Base-by-base conservation (phyloP, 23 red algal species). In the Chondrus crispus region DNA sequence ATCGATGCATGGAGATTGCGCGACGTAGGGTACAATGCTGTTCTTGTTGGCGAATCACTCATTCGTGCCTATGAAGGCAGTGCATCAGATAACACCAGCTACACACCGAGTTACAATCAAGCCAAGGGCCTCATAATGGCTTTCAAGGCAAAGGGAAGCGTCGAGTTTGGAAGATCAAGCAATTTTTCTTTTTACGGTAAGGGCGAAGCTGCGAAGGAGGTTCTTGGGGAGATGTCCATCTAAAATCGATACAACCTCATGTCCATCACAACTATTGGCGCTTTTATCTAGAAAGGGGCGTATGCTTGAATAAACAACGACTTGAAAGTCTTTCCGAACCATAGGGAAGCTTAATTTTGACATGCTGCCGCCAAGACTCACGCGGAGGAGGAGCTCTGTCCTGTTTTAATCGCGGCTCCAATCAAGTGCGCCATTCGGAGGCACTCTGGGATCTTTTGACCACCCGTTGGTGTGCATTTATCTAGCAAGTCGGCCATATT, bases 201-300 rank as follows among this genome's bases (percentile, higher is more conserved):
- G 60, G 93, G 88, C 46, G 97, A 98, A 68, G 97, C 90, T 51
- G 97, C 97, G n/a, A 98, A 96, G 66, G 97, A 98, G 85, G 70
- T 40, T 49, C 64, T 98, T 18, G 97, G 85, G 33, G 85, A 89
- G 47, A 57, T 77, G 9, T 77, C 71, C 71, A 77, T 77, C 13
- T 77, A 77, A 77, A 40, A 57, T n/a, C n/a, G n/a, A n/a, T n/a
- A n/a, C n/a, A n/a, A n/a, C n/a, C n/a, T n/a, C n/a, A n/a, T n/a
- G n/a, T n/a, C n/a, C n/a, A n/a, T n/a, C n/a, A n/a, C n/a, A n/a
- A n/a, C n/a, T n/a, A n/a, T n/a, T n/a, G n/a, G n/a, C n/a, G n/a
- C n/a, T n/a, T n/a, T n/a, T n/a, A n/a, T n/a, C n/a, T n/a, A n/a
- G n/a, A n/a, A n/a, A n/a, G n/a, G n/a, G n/a, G n/a, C n/a, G n/a